phyloP scores from a whole-genome alignment of 139 green algal genomes.

The Volvox reticuliferus region DNA sequence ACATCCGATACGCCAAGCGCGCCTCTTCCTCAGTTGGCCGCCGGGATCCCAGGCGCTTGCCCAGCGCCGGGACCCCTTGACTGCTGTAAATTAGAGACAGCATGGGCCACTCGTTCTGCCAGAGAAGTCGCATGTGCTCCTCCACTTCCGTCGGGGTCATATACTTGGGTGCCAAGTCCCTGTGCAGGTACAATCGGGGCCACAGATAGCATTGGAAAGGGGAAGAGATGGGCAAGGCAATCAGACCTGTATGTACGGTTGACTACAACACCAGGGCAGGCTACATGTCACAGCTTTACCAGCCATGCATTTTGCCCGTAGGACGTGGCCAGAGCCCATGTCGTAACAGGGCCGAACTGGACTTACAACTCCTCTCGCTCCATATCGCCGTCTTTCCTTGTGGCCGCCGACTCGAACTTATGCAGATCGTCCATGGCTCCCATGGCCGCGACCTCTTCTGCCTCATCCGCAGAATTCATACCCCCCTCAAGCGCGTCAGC shows the following conservation, averaged over 20 bases:
- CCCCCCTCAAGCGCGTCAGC: neutral
- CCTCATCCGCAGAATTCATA: neutral
- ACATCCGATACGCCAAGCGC: conserved; percentile 72
- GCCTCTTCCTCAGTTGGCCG: conserved; percentile 37
- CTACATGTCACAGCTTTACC: too few relatives aligned
- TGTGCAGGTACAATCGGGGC: conserved; percentile 7
- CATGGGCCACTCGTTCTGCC: conserved; percentile 77
- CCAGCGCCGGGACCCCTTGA: neutral
- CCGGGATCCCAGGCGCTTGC: neutral
- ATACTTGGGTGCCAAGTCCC: conserved; percentile 68
- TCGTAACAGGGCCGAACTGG: too few relatives aligned
- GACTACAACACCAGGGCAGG: too few relatives aligned
- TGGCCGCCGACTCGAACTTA: neutral
- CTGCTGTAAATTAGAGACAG: conserved; percentile 76
- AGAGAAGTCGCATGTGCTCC: conserved; percentile 83
- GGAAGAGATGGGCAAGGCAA: too few relatives aligned
- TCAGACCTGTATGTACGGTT: too few relatives aligned
- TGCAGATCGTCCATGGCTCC: conserved; percentile 3
- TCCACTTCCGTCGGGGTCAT: conserved; percentile 84
- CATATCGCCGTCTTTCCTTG: too few relatives aligned
- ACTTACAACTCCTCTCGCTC: too few relatives aligned
- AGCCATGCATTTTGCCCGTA: too few relatives aligned
- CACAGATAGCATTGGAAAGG: too few relatives aligned
- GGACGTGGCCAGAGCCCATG: too few relatives aligned
- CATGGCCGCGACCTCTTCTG: neutral